A percentile compares a stretch with the other conserved stretches of the same genome.
Conservation (phyloP, 2,329 filamentous ascomycete species). For the Botrytis fragariae region DNA sequence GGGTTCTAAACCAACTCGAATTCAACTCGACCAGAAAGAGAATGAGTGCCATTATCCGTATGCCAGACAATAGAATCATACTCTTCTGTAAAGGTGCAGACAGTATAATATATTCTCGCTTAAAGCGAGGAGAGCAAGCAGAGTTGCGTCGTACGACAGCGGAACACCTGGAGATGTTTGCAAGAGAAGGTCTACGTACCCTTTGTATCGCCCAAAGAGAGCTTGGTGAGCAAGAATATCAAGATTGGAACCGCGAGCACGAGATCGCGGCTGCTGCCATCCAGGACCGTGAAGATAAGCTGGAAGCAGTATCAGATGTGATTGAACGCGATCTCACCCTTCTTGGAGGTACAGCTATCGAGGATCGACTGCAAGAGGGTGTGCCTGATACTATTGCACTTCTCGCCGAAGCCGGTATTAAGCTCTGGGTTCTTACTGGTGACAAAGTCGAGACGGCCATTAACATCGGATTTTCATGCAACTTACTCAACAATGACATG, state of each 20-base stretch:
- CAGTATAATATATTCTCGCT: slow-evolving; percentile 90
- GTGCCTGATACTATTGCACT: slow-evolving; percentile 94
- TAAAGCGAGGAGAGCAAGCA: slow-evolving; percentile 80
- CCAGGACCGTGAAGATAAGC: slow-evolving; percentile 83
- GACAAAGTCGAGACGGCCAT: slow-evolving; percentile 99
- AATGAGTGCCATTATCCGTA: slow-evolving; percentile 95
- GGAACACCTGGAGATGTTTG: slow-evolving; percentile 95
- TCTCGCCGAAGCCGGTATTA: slow-evolving; percentile 90
- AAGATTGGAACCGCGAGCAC: slow-evolving; percentile 80
- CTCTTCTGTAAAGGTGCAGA: slow-evolving; percentile 98
- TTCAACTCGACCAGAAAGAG: slow-evolving; percentile 96
- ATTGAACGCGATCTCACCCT: slow-evolving; percentile 90
- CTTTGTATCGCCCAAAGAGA: slow-evolving; percentile 87
- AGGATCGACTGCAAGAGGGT: slow-evolving; percentile 93
- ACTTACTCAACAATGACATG: slow-evolving; percentile 96
- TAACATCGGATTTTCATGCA: slow-evolving; percentile 99
- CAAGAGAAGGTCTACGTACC: slow-evolving; percentile 88
- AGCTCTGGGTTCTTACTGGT: slow-evolving; percentile 96
- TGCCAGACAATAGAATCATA: slow-evolving; percentile 86
- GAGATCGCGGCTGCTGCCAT: slow-evolving; percentile 83
- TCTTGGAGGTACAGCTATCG: slow-evolving; percentile 91
- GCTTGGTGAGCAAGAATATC: slow-evolving; percentile 78
- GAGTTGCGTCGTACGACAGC: slow-evolving; percentile 81
- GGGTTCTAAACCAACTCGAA: slow-evolving; percentile 89
- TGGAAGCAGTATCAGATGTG: slow-evolving; percentile 82